Conservation (phyloP, 495 filamentous ascomycete genomes). For the Amniculicola lignicola region DNA sequence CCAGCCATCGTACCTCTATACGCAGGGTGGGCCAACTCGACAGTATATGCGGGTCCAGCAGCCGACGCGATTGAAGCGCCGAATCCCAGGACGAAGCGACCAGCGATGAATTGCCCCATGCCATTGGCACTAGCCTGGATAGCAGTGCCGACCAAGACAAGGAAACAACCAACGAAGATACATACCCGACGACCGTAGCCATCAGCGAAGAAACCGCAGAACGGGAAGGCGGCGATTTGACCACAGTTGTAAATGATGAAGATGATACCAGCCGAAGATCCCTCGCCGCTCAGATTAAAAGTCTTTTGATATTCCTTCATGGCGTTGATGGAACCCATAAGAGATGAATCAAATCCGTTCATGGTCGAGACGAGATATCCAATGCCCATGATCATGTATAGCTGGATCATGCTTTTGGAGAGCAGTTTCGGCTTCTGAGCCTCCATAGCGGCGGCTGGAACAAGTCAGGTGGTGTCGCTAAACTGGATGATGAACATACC, state of each 20-base stretch:
- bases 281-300: slow-evolving; percentile 12
- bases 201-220: slow-evolving; percentile 27
- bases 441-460: slow-evolving; percentile 43
- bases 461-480: not conserved
- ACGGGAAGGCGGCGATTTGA: slow-evolving; percentile 23
- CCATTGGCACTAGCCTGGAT: slow-evolving; percentile 4
- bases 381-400: slow-evolving; percentile 24
- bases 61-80: slow-evolving; percentile 11
- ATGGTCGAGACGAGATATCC: slow-evolving; percentile 26
- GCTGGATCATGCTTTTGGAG: slow-evolving; percentile 47
- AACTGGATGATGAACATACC: not conserved
- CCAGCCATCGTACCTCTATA: slow-evolving; percentile 29
- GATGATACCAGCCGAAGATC: slow-evolving; percentile 11
- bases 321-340: slow-evolving; percentile 27
- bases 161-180: slow-evolving; percentile 22
- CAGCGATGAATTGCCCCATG: slow-evolving; percentile 14
- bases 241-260: slow-evolving; percentile 11
- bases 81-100: slow-evolving; percentile 14
- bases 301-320: slow-evolving; percentile 14
- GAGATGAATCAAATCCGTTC: slow-evolving; percentile 26
- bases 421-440: slow-evolving; percentile 45
- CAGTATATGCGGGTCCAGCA: slow-evolving; percentile 9
- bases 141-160: slow-evolving; percentile 20
- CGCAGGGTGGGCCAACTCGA: slow-evolving; percentile 13
- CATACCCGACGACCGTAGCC: slow-evolving; percentile 26